Evolutionary conservation across 305 asterid species (phyloP).

Genomic region (Fraxinus sp.): DNA sequence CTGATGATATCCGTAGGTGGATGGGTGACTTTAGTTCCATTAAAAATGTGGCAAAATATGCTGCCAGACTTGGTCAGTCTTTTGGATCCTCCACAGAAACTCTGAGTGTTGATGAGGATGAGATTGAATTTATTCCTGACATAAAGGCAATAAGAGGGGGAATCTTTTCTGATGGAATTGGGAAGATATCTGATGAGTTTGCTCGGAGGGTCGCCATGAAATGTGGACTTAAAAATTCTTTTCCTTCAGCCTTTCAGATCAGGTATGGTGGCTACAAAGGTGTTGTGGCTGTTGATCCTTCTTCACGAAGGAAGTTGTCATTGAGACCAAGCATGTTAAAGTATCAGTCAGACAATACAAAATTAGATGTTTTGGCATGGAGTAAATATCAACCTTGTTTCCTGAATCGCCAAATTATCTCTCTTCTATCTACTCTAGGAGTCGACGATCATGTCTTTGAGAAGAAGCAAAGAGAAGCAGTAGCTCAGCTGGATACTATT

Average conservation of each 20-base stretch:
- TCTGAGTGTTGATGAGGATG: conserved; percentile 46
- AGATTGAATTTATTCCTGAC: conserved; percentile 52
- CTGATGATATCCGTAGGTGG: conserved; percentile 65
- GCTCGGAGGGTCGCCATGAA: conserved; percentile 32
- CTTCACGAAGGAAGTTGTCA: conserved; percentile 36
- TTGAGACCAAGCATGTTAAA: conserved; percentile 44
- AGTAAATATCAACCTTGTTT: conserved; percentile 49
- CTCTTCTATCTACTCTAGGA: conserved; percentile 49
- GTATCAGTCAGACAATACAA: conserved; percentile 34
- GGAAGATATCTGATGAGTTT: neutral
- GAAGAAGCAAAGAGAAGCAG: conserved; percentile 39
- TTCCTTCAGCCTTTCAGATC: conserved; percentile 50
- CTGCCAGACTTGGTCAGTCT: conserved; percentile 93
- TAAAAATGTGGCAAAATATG: conserved; percentile 80
- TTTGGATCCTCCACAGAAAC: conserved; percentile 89
- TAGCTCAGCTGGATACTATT: conserved; percentile 35
- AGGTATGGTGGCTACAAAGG: conserved; percentile 54
- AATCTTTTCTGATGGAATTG: conserved; percentile 2
- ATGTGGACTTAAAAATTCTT: conserved; percentile 35
- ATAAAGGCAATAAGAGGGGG: conserved; percentile 24
- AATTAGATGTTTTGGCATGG: conserved; percentile 42
- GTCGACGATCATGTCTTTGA: conserved; percentile 32
- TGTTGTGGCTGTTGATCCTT: conserved; percentile 50
- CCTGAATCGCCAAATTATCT: conserved; percentile 41
- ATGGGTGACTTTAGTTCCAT: conserved; percentile 77